Base-by-base conservation (phyloP, 495 filamentous ascomycete species). In the Aspergillus egyptiacus region DNA sequence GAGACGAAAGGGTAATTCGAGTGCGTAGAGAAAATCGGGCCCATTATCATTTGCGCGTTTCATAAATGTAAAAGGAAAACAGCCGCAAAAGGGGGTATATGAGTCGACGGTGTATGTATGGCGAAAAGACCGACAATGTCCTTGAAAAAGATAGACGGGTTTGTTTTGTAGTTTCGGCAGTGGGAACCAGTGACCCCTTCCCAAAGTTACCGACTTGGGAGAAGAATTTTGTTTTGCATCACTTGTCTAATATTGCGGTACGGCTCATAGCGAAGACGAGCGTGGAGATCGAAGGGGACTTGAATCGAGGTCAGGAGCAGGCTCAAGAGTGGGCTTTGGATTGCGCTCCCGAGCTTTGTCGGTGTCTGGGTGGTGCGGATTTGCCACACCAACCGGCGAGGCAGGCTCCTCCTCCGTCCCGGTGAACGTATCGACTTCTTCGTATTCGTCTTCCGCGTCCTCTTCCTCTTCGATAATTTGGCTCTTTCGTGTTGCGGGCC, bases 401-500 rank as follows among this genome's bases (percentile, higher is more conserved):
- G 50, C 50, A 23, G 64, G 68, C 2, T 68, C 69, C 30, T 72
- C 73, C 47, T 76, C 75, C 48, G 78, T 69, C 0, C 73, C 80
- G 27, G 77, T 78, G 50, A 87, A 87, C 1, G 76, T 62, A 9
- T 87, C 84, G 6, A 86, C 84, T 61, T 87, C 84, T 57, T 87
- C 84, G 4, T 84, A 74, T 23, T 83, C 74, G 15, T 77, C 82
- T 44, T 89, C 86, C 50, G 87, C 80, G 25, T 94, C 88, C 61
- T 86, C 89, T 57, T 95, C 90, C 55, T 90, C 90, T 55, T 90
- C 85, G 47, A 94, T 94, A 28, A 91, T 85, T 55, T 69, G 69
- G 41, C 70, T 73, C 50, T 72, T 73, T 25, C 72, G 63, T 31
- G 67, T 82, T 70, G 55, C 83, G 75, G 55, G 87, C 78, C 62